phyloP scores from a whole-genome alignment of 2,329 filamentous ascomycete genomes.

The Talaromyces sp. region DNA sequence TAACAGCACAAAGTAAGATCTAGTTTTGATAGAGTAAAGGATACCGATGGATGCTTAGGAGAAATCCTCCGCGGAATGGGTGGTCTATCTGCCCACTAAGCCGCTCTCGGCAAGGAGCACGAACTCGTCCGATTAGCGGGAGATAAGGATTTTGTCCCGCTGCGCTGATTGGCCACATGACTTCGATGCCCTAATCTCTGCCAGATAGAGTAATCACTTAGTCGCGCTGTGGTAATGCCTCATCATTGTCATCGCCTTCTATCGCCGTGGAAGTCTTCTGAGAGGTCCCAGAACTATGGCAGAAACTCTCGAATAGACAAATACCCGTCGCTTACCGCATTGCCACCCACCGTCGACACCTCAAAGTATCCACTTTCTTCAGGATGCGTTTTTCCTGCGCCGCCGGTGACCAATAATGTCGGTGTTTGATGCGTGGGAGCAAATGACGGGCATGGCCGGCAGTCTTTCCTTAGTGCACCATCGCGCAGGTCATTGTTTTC shows the following conservation, averaged over 20 bases:
- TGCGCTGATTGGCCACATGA: background rate
- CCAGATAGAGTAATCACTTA: constrained; percentile 2
- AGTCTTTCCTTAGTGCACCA: background rate
- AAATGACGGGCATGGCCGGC: constrained; percentile 1
- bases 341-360: background rate
- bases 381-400: background rate
- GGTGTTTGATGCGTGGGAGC: background rate
- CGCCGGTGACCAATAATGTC: background rate
- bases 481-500: background rate
- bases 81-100: background rate
- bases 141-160: background rate
- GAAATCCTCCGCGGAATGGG: constrained; percentile 12
- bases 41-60: background rate
- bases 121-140: background rate
- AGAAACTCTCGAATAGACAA: background rate
- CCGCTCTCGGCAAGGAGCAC: background rate
- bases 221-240: background rate
- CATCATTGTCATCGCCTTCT: background rate
- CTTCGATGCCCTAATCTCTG: background rate
- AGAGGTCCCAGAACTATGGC: background rate
- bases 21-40: background rate
- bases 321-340: background rate
- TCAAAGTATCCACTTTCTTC: background rate
- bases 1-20: background rate
- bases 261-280: constrained; percentile 1